A percentile compares a stretch with the other conserved stretches of the same genome.
These are phyloP conservation scores for Rhizophora mangle DNA, from an alignment of 345 rosid genomes.

Conservation along the genomic window DNA sequence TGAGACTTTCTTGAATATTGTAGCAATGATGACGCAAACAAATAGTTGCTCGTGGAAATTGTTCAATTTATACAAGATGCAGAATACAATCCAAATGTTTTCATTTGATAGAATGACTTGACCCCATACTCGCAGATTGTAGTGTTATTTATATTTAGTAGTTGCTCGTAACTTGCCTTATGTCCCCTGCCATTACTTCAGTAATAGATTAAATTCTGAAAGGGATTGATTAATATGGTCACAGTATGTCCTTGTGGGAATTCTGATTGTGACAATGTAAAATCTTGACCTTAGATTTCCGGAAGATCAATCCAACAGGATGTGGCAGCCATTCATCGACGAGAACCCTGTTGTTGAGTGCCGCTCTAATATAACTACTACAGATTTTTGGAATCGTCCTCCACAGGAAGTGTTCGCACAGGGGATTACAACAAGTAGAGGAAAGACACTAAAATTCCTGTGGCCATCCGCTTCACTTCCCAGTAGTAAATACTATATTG, in stretches of 20 bases:
- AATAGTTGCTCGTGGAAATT: too few species aligned
- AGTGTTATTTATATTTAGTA: too few species aligned
- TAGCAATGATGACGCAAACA: too few species aligned
- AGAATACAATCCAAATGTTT: too few species aligned
- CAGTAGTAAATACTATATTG: constrained; percentile 55
- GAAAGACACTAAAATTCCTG: constrained; percentile 45
- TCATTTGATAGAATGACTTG: too few species aligned
- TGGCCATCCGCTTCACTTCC: constrained; percentile 71
- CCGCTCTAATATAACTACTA: constrained; percentile 36
- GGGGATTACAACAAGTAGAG: constrained; percentile 53
- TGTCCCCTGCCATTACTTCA: background rate
- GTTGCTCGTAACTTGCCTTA: too few species aligned
- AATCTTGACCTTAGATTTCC: constrained; percentile 58
- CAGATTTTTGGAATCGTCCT: constrained; percentile 74
- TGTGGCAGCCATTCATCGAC: constrained; percentile 73
- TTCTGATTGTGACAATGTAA: constrained; percentile 15
- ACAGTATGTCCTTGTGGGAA: background rate
- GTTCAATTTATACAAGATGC: too few species aligned
- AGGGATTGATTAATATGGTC: background rate
- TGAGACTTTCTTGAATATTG: too few species aligned
- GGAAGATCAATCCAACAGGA: constrained; percentile 61
- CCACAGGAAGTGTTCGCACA: constrained; percentile 48
- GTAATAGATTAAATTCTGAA: background rate
- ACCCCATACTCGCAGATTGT: too few species aligned
- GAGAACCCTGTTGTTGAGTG: constrained; percentile 34